Evolutionary conservation across 2,329 filamentous ascomycete species (phyloP).

Genomic region (Aspergillus sp.): DNA sequence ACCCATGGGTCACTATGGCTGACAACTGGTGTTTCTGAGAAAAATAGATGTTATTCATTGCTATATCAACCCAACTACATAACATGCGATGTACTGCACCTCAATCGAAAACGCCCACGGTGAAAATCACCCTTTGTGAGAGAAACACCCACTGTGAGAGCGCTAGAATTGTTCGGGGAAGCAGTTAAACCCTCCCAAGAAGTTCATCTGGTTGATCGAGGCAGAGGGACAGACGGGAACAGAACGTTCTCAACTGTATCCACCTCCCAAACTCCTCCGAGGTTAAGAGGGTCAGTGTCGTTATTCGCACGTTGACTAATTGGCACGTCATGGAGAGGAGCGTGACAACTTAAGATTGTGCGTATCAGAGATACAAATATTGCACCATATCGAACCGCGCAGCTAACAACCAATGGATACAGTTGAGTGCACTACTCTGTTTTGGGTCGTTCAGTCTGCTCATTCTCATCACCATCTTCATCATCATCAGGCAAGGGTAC

Average conservation of each 20-base stretch:
- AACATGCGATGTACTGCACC: slow-evolving; percentile 27
- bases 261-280: slow-evolving; percentile 28
- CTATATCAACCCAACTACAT: slow-evolving; percentile 10
- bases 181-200: slow-evolving; percentile 33
- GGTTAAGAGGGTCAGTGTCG: slow-evolving; percentile 40
- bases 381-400: not conserved
- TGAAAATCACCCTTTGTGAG: slow-evolving; percentile 11
- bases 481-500: slow-evolving; percentile 58
- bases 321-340: slow-evolving; percentile 79
- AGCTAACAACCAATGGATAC: not conserved
- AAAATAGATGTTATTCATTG: slow-evolving; percentile 2
- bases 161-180: slow-evolving; percentile 25
- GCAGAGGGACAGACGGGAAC: slow-evolving; percentile 26
- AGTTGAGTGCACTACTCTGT: slow-evolving; percentile 22
- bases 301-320: slow-evolving; percentile 98
- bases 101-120: slow-evolving; percentile 30
- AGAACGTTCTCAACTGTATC: slow-evolving; percentile 31
- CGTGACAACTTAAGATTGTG: slow-evolving; percentile 98
- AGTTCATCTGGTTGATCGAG: slow-evolving; percentile 25
- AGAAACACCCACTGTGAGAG: slow-evolving; percentile 19
- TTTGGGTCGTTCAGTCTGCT: slow-evolving; percentile 23
- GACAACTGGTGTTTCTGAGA: not conserved
- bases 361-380: slow-evolving; percentile 42
- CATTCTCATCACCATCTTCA: slow-evolving; percentile 55
- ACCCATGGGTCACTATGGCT: not conserved